Evolutionary conservation across 352 stramenopile species (phyloP).

Genomic region (Phytopythium cucurbitacearum): DNA sequence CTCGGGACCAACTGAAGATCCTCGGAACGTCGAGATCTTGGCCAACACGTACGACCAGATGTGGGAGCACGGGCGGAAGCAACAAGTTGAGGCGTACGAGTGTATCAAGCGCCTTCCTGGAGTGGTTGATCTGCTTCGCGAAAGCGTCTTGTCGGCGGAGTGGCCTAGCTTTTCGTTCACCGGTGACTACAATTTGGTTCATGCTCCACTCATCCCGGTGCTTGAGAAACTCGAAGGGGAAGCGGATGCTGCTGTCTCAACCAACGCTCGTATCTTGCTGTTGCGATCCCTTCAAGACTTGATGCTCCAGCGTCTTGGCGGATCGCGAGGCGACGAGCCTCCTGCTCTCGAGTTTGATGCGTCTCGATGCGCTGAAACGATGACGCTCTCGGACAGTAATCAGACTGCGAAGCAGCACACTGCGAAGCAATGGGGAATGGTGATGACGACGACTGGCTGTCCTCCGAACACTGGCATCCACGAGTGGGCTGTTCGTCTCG

Average conservation of each 20-base stretch:
- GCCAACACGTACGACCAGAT: slow-evolving; percentile 66
- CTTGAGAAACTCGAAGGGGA: slow-evolving; percentile 36
- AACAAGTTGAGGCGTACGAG: slow-evolving; percentile 67
- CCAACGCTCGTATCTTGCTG: slow-evolving; percentile 56
- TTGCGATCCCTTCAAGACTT: slow-evolving; percentile 83
- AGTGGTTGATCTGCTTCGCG: slow-evolving; percentile 56
- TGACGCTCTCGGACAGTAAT: slow-evolving; percentile 81
- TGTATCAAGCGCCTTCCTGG: slow-evolving; percentile 56
- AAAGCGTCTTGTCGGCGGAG: slow-evolving; percentile 53
- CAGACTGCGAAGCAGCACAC: slow-evolving; percentile 87
- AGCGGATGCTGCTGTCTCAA: slow-evolving; percentile 1
- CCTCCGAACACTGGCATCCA: slow-evolving; percentile 83
- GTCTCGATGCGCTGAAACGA: slow-evolving; percentile 83
- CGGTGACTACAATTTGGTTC: slow-evolving; percentile 54
- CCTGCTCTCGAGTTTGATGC: slow-evolving; percentile 85
- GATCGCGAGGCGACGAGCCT: slow-evolving; percentile 64
- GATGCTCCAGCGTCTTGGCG: slow-evolving; percentile 77
- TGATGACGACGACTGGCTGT: slow-evolving; percentile 82
- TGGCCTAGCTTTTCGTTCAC: slow-evolving; percentile 59
- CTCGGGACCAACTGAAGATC: slow-evolving; percentile 29
- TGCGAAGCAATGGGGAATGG: slow-evolving; percentile 89
- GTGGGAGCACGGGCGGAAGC: slow-evolving; percentile 50
- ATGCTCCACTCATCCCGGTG: slow-evolving; percentile 63
- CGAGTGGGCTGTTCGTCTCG: slow-evolving; percentile 83
- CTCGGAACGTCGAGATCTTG: slow-evolving; percentile 41